These are phyloP conservation scores for Pythium myriotylum DNA, from an alignment of 352 stramenopile species.

Conservation along the genomic window DNA sequence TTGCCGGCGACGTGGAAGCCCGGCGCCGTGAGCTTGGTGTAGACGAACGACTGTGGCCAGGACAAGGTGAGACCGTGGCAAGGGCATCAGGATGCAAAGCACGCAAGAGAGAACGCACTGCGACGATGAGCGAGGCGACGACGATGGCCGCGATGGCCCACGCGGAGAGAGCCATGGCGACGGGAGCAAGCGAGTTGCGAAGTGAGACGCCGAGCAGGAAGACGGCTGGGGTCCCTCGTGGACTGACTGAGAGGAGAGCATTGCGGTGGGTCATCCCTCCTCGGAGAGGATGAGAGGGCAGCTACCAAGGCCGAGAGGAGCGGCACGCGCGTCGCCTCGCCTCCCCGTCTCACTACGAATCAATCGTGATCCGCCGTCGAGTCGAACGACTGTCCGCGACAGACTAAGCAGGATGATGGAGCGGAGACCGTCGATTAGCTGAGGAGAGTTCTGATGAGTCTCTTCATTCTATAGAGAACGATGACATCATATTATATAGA, in stretches of 20 bases:
- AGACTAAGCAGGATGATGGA: too few relatives aligned
- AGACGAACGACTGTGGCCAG: constrained; percentile 44
- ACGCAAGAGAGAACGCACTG: not conserved
- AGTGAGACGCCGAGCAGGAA: not conserved
- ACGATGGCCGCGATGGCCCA: constrained; percentile 15
- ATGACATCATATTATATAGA: too few relatives aligned
- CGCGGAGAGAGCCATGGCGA: constrained; percentile 6
- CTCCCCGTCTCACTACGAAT: too few relatives aligned
- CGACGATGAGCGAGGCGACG: constrained; percentile 4
- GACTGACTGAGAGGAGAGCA: too few relatives aligned
- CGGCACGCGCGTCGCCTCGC: not conserved
- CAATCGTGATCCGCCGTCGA: too few relatives aligned
- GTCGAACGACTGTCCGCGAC: too few relatives aligned
- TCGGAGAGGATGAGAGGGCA: not conserved
- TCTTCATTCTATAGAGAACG: too few relatives aligned
- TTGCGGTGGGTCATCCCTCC: too few relatives aligned
- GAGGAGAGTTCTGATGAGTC: too few relatives aligned
- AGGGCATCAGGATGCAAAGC: too few relatives aligned
- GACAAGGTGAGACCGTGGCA: not conserved
- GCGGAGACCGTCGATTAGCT: too few relatives aligned
- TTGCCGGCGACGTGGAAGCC: constrained; percentile 70
- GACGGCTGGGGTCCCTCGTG: too few relatives aligned
- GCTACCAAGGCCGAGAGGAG: not conserved
- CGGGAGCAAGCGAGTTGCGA: not conserved
- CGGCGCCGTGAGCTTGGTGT: constrained; percentile 57